Evolutionary conservation across 2,329 filamentous ascomycete genomes (phyloP).

Genomic region (Neofusicoccum parvum): DNA sequence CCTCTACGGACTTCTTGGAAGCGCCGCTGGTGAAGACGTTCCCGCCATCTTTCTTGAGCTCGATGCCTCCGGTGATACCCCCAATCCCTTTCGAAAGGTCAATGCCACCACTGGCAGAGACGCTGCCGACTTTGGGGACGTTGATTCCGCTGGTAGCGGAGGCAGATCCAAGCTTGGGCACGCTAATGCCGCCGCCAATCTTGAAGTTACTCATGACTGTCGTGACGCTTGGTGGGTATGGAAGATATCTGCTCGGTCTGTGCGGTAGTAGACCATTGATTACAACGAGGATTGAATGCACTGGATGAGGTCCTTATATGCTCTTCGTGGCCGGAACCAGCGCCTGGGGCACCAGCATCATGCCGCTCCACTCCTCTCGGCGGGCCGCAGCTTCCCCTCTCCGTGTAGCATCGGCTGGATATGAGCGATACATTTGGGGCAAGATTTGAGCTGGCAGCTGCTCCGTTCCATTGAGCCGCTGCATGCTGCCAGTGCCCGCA

Average conservation of each 20-base stretch:
- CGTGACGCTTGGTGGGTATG: background rate
- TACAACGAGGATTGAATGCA: too few relatives aligned
- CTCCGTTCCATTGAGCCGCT: background rate
- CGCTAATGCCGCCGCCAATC: background rate
- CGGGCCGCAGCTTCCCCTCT: conserved; percentile 13
- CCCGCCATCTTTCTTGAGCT: conserved; percentile 15
- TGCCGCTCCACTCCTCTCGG: background rate
- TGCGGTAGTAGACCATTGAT: too few relatives aligned
- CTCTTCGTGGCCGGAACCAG: background rate
- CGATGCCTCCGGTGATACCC: conserved; percentile 6
- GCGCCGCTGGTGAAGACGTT: conserved; percentile 17
- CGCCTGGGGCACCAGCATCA: background rate
- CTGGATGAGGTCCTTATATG: background rate
- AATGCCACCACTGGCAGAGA: conserved; percentile 4
- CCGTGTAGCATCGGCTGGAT: background rate
- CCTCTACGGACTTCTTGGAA: conserved; percentile 6
- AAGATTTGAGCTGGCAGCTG: too few relatives aligned
- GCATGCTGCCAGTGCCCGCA: background rate
- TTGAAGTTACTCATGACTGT: conserved; percentile 1
- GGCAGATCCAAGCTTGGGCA: background rate
- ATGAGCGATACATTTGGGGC: background rate
- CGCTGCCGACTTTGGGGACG: conserved; percentile 1
- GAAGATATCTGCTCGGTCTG: too few relatives aligned
- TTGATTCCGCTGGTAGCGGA: background rate
- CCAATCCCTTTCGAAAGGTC: background rate